Evolutionary conservation across 345 rosid species (phyloP).

Genomic region (Pistacia vera): DNA sequence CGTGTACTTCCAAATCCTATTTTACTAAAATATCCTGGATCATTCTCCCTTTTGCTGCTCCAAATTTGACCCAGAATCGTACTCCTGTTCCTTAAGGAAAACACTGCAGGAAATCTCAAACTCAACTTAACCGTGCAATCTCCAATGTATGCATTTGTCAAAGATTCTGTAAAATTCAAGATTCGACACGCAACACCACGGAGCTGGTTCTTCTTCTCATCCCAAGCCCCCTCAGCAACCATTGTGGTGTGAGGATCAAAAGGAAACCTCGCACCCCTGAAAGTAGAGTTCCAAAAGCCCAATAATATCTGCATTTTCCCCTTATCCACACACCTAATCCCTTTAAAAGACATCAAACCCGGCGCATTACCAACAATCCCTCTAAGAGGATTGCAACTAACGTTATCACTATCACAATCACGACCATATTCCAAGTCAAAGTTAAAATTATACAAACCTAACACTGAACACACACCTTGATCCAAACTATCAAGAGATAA

Average conservation of each 20-base stretch:
- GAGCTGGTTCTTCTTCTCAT: conserved; percentile 54
- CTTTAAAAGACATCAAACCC: conserved; percentile 38
- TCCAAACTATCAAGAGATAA: conserved; percentile 26
- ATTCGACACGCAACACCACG: conserved; percentile 70
- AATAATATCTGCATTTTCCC: conserved; percentile 45
- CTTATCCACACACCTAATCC: conserved; percentile 43
- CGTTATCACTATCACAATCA: conserved; percentile 50
- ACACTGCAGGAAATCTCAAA: conserved; percentile 57
- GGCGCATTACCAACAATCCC: conserved; percentile 35
- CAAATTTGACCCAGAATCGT: conserved; percentile 59
- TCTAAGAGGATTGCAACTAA: conserved; percentile 49
- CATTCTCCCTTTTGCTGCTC: conserved; percentile 51
- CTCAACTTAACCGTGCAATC: conserved; percentile 73
- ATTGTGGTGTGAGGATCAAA: conserved; percentile 60
- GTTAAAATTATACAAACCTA: conserved; percentile 28
- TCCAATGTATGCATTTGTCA: conserved; percentile 49
- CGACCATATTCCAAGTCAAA: conserved; percentile 49
- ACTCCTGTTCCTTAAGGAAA: conserved; percentile 50
- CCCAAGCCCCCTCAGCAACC: conserved; percentile 85
- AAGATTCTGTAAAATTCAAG: conserved; percentile 47
- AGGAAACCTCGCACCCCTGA: conserved; percentile 30
- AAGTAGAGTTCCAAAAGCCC: conserved; percentile 40
- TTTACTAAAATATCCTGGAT: conserved; percentile 44
- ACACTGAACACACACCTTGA: conserved; percentile 46
- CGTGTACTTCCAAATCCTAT: conserved; percentile 49